Percentiles rank a stretch among this genome's conserved stretches.
These are phyloP conservation scores for Yamadazyma akitaensis DNA, from an alignment of 805 yeast species.

Conservation along the genomic window DNA sequence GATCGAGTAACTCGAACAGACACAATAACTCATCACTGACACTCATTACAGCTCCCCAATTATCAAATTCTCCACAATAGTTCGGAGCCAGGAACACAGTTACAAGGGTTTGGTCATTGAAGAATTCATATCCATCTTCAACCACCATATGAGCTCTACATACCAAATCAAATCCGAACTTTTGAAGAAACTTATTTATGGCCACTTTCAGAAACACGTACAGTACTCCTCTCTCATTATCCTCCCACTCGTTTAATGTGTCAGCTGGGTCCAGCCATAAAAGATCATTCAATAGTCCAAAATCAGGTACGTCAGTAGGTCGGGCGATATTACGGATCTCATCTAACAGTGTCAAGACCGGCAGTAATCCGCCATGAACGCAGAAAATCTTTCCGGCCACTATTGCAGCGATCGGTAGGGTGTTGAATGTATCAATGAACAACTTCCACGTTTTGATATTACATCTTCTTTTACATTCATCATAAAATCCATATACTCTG, in stretches of 20 bases:
- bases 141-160: constrained; percentile 90
- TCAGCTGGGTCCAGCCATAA: constrained; percentile 87
- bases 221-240: constrained; percentile 80
- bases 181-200: constrained; percentile 68
- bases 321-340: constrained; percentile 72
- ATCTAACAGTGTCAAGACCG: constrained; percentile 68
- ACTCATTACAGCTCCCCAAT: constrained; percentile 94
- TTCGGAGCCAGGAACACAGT: constrained; percentile 83
- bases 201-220: constrained; percentile 79
- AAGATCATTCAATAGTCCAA: constrained; percentile 71
- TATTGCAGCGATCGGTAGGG: constrained; percentile 91
- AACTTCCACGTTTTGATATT: constrained; percentile 91
- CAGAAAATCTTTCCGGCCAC: constrained; percentile 94
- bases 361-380: constrained; percentile 82
- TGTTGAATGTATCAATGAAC: constrained; percentile 92
- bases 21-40: constrained; percentile 90
- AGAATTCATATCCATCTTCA: constrained; percentile 84
- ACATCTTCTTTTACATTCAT: constrained; percentile 94
- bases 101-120: constrained; percentile 68
- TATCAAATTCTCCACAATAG: constrained; percentile 78
- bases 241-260: constrained; percentile 81
- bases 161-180: constrained; percentile 76
- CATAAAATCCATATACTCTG: constrained; percentile 94
- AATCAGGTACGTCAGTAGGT: constrained; percentile 86
- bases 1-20: constrained; percentile 90